Evolutionary conservation across 208 protist genomes (phyloP).

Genomic region (Acanthamoeba royreba): DNA sequence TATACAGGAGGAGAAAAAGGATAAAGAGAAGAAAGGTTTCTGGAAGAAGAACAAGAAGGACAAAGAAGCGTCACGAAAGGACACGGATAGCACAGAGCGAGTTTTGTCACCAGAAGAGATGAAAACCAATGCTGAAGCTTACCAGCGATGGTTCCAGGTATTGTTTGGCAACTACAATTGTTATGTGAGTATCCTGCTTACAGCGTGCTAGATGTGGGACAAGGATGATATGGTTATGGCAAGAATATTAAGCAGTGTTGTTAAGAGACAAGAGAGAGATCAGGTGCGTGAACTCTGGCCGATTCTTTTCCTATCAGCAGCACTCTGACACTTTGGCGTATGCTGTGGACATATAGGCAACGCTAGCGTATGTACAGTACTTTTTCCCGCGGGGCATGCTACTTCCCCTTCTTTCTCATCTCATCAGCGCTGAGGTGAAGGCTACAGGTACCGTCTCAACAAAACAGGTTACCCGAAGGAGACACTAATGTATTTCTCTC

Average conservation of each 20-base stretch:
- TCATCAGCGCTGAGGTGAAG: not conserved
- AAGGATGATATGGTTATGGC: not conserved
- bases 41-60: not conserved
- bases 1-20: not conserved
- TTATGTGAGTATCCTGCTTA: not conserved
- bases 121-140: not conserved
- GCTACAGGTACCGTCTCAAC: not conserved
- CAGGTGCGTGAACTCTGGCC: not conserved
- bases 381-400: not conserved
- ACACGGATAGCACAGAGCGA: no score
- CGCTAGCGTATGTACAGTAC: not conserved
- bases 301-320: not conserved
- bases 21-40: not conserved
- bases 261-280: not conserved
- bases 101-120: not conserved
- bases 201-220: not conserved
- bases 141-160: not conserved
- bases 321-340: not conserved
- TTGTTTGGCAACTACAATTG: not conserved
- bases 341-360: not conserved
- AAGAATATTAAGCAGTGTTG: not conserved
- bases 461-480: not conserved
- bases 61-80: not conserved
- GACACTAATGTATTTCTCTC: not conserved
- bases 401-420: not conserved